These are phyloP conservation scores for Teunomyces barrocoloradensis DNA, from an alignment of 805 yeast genomes.

Conservation along the genomic window DNA sequence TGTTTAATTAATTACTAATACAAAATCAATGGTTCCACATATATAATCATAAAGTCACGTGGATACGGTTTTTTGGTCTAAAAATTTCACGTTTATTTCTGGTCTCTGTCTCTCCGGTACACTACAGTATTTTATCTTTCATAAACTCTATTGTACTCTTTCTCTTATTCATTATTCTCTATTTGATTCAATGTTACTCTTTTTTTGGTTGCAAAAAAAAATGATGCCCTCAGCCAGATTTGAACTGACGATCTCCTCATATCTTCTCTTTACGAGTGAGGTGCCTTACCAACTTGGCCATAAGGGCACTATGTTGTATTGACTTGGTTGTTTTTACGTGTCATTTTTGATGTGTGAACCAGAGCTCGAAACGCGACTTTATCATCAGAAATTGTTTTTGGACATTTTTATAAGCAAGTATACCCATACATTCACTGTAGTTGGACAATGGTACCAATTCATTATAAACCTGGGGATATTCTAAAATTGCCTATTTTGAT, in stretches of 20 bases:
- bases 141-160: no score
- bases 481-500: no score
- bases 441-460: no score
- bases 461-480: no score
- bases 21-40: background rate
- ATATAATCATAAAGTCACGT: background rate
- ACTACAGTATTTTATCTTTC: no score
- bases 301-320: constrained; percentile 7
- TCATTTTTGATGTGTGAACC: background rate
- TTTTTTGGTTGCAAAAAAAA: constrained; percentile 1
- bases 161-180: no score
- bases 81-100: no score
- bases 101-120: no score
- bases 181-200: no score
- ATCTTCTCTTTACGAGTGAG: constrained; percentile 10
- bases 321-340: background rate
- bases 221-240: constrained; percentile 13
- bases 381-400: background rate
- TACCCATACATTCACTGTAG: no score
- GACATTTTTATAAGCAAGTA: no score
- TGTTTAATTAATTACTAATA: constrained; percentile 1
- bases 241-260: constrained; percentile 15
- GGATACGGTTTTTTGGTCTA: no score
- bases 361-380: background rate
- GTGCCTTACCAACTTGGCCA: constrained; percentile 16